Base-by-base conservation (phyloP, 148 eudicot genomes). In the Limonium bicolor region DNA sequence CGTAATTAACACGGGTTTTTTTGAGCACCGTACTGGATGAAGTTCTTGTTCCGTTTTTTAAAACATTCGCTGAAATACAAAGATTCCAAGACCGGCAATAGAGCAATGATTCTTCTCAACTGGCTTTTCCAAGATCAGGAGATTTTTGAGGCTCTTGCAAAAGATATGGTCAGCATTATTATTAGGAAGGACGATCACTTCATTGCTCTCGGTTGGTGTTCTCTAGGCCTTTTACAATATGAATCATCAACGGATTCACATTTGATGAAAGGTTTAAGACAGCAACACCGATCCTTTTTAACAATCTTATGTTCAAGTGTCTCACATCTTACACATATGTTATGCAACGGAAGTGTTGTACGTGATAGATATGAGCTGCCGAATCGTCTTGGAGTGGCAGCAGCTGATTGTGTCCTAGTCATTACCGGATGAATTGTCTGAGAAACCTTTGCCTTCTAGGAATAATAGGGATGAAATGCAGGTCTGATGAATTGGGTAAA, bases 361-460 rank as follows among this genome's bases (percentile, higher is more conserved):
- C 85, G 66, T 71, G 85, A 68, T 41, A 82, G 70, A 35, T 79
- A 68, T 73, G 94, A 84, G 75, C 69, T 84, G 77, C 94, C 94
- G 46, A 84, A 88, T 56, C 88, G 85, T 45, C 85, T 84, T 65
- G 56, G 82, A 34, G 58, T 74, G 29, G 81, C 82, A 51, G 81
- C 94, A 50, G 84, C 94, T 46, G 94, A 84, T 61, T 80, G 86
- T 51, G 50, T 71, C 37, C 52, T 84, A 54, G 64, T 74, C 26
- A 60, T 76, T 24, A 70, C 85, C 29, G 62, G 56, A 30, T 74
- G 68, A 66, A 23, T 55, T 76, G 60, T 50, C 79, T 37, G 67
- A 60, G 57, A 71, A 53, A 30, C 34, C 49, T 31, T 32, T 35
- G 30, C 60, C 8, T 31, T 61, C 70, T 53, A 45, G 58, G 9